phyloP scores from a whole-genome alignment of 352 stramenopile species.

The Pythium rhizo-oryzae region DNA sequence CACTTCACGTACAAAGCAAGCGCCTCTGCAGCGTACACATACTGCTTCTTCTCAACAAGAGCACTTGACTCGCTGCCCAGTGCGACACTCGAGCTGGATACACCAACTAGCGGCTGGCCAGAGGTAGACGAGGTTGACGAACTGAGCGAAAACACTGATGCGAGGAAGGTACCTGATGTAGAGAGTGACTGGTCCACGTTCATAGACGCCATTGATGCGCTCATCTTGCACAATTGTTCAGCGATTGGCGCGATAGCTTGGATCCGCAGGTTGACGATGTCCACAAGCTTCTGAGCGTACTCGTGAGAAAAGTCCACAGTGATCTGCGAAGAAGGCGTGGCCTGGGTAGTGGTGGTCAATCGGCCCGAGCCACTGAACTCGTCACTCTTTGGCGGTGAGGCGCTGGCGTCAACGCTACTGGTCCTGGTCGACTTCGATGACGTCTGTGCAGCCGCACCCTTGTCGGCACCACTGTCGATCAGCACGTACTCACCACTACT shows the following conservation, averaged over 20 bases:
- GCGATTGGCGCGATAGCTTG: slow-evolving; percentile 68
- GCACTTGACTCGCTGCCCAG: slow-evolving; percentile 39
- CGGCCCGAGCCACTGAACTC: neutral
- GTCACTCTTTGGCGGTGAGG: neutral
- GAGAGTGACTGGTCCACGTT: slow-evolving; percentile 27
- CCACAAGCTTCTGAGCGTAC: slow-evolving; percentile 61
- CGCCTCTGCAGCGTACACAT: slow-evolving; percentile 59
- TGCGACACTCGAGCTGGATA: slow-evolving; percentile 33
- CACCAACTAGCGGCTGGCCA: slow-evolving; percentile 35
- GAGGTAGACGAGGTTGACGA: slow-evolving; percentile 53
- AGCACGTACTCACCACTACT: slow-evolving; percentile 72
- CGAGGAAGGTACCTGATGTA: slow-evolving; percentile 42
- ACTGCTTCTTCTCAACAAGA: slow-evolving; percentile 52
- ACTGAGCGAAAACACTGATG: slow-evolving; percentile 61
- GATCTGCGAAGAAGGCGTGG: slow-evolving; percentile 18
- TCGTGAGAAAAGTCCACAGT: slow-evolving; percentile 39
- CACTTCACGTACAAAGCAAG: slow-evolving; percentile 73
- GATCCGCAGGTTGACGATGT: slow-evolving; percentile 61
- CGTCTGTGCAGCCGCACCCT: slow-evolving; percentile 9
- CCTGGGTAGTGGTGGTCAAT: neutral
- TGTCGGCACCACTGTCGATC: slow-evolving; percentile 50
- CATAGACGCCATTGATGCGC: slow-evolving; percentile 19
- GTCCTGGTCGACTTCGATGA: slow-evolving; percentile 11
- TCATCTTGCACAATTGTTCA: slow-evolving; percentile 65
- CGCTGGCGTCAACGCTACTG: neutral